phyloP scores from a whole-genome alignment of 2,329 filamentous ascomycete species.

The Colletotrichum echinochloae region DNA sequence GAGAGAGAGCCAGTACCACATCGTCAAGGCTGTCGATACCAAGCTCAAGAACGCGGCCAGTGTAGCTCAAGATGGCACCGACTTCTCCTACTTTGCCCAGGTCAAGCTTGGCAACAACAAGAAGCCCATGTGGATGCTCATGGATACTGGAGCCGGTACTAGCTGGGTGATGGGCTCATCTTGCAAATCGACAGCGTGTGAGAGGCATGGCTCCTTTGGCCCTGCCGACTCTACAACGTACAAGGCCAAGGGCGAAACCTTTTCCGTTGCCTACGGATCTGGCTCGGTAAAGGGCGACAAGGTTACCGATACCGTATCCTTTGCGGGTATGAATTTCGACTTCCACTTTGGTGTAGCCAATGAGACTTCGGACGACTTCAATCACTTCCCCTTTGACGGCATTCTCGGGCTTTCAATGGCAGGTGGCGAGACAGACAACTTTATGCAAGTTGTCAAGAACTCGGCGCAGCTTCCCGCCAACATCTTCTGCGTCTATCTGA shows the following conservation, averaged over 20 bases:
- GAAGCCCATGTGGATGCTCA: slow-evolving; percentile 69
- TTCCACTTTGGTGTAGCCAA: slow-evolving; percentile 80
- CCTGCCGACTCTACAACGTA: slow-evolving; percentile 73
- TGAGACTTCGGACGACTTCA: slow-evolving; percentile 79
- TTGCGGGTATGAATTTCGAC: slow-evolving; percentile 73
- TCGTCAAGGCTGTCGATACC: slow-evolving; percentile 61
- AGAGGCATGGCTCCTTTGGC: slow-evolving; percentile 77
- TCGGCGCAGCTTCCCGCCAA: slow-evolving; percentile 70
- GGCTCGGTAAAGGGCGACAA: slow-evolving; percentile 77
- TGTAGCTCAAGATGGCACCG: slow-evolving; percentile 73
- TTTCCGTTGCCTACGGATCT: slow-evolving; percentile 80
- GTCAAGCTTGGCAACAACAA: slow-evolving; percentile 66
- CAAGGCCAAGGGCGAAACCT: slow-evolving; percentile 62
- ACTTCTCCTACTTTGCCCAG: slow-evolving; percentile 74
- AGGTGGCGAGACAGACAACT: slow-evolving; percentile 70
- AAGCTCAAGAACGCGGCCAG: slow-evolving; percentile 62
- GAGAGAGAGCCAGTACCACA: slow-evolving; percentile 60
- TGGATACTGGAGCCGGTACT: slow-evolving; percentile 76
- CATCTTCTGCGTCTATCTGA: slow-evolving; percentile 78
- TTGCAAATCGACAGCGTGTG: slow-evolving; percentile 76
- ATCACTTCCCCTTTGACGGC: slow-evolving; percentile 85
- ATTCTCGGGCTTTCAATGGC: slow-evolving; percentile 83
- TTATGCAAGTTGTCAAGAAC: slow-evolving; percentile 72
- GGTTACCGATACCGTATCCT: slow-evolving; percentile 73
- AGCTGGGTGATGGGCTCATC: slow-evolving; percentile 85